Evolutionary conservation across 306 rosid species (phyloP).

Genomic region (Fragaria iinumae): DNA sequence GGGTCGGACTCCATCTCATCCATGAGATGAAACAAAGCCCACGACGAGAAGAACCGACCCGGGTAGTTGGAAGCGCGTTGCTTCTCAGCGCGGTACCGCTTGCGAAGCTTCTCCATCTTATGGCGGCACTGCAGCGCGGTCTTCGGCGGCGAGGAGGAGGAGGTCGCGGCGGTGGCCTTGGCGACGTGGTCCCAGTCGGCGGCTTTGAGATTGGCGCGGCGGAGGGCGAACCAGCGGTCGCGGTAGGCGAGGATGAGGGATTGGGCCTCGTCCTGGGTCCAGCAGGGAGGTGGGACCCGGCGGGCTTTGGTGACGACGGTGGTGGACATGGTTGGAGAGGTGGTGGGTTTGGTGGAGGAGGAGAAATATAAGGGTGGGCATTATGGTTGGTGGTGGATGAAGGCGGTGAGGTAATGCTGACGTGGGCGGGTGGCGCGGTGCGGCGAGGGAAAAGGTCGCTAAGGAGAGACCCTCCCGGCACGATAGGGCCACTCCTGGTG

Average conservation of each 20-base stretch:
- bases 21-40: constrained; percentile 67
- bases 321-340: not conserved
- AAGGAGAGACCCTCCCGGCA: not conserved
- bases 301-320: constrained; percentile 37
- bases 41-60: constrained; percentile 39
- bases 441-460: not conserved
- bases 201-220: constrained; percentile 60
- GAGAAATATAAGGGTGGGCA: not conserved
- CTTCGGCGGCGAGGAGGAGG: constrained; percentile 51
- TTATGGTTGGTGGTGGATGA: not conserved
- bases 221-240: constrained; percentile 60
- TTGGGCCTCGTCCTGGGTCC: constrained; percentile 58
- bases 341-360: not conserved
- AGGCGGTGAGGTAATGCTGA: not conserved
- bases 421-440: not conserved
- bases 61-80: constrained; percentile 51
- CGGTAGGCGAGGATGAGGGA: constrained; percentile 46
- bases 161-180: constrained; percentile 29
- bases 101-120: constrained; percentile 77
- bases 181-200: constrained; percentile 78
- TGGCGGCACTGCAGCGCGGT: constrained; percentile 83
- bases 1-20: constrained; percentile 65
- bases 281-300: constrained; percentile 67
- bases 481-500: not conserved
- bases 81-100: constrained; percentile 66